Evolutionary conservation across 306 rosid species (phyloP), one percentile per base, ranked within the genome.

Genomic region (Coriaria nepalensis): DNA sequence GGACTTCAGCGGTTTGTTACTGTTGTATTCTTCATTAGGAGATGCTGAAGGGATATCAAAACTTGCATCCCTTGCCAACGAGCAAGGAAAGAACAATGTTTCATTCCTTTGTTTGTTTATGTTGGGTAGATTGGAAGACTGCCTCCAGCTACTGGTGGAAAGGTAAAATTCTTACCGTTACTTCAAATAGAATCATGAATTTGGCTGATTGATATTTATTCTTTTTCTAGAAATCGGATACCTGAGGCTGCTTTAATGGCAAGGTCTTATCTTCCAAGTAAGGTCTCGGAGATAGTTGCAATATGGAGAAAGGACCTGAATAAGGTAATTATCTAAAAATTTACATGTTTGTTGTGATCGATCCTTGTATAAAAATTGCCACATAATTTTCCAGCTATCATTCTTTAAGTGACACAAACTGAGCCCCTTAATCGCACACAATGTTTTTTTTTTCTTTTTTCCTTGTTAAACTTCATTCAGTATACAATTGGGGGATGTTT

Each of bases 221-320:
- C 12, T 40, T 57, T 56, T 72, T 61, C 49, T 79, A 90, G 98
- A 77, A 81, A 82, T 45, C 92, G 98, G 61, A 90, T 90, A 66
- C 98, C 98, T 47, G 98, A 90, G 78, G 98, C 98, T 37, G 94
- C 98, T 55, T 75, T 90, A 54, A 77, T 90, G 94, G 98, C 98
- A 43, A 77, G 98, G 63, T 90, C 98, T 53, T 90, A 85, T 76
- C 94, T 90, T 59, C 98, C 98, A 46, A 85, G 98, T 75, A 90
- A 79, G 75, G 95, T 90, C 50, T 69, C 98, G 33, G 95, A 90
- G 72, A 81, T 82, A 56, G 92, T 90, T 55, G 74, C 94, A 37
- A 77, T 79, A 39, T 90, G 98, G 98, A 81, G 83, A 77, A 77
- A 77, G 58, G 94, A 90, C 75, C 78, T 90, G 56, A 69, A 57